Base-by-base conservation (phyloP, 2,329 filamentous ascomycete genomes). In the Fusarium oxysporum region DNA sequence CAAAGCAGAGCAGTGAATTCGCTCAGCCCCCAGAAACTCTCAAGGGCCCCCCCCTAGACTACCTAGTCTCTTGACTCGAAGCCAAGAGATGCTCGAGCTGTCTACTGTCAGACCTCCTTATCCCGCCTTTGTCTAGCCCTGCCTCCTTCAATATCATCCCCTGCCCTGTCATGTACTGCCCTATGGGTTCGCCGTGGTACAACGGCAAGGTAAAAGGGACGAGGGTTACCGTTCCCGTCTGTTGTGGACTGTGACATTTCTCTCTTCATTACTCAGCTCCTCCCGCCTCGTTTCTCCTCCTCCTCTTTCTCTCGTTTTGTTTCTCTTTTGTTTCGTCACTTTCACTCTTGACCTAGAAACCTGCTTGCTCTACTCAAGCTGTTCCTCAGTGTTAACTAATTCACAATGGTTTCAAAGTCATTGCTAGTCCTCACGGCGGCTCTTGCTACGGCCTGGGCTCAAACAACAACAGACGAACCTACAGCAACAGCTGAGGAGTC, bases 201-300 rank as follows among this genome's bases (percentile, higher is more conserved):
- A 51, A 45, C 43, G 40, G 51, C 21, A 43, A 56, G 55, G 44
- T 67, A 62, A 68, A 71, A 65, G 60, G 59, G 67, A 68, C 63
- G 40, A 68, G 63, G 47, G 63, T 41, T 57, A 48, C 41, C 54
- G 40, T 25, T 60, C 35, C 44, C 21, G 16, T 55, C 47, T 54
- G 47, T 50, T 35, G 41, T 54, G 33, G 33, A 54, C 30, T 30
- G 23, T 48, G 23, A 21, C 19, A 54, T n/a, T 38, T 54, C 50
- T 35, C 43, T 40, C 35, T 71, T 63, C 73, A 63, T 77, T 72
- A 76, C 65, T 75, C 67, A 72, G 73, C 71, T 73, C 59, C 30
- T 14, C 55, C 60, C 41, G 37, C 44, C 45, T 55, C 51, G 63
- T 61, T 54, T 54, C 56, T 54, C 65, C 53, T 55, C 62, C 45